Base-by-base conservation (phyloP, 129 eudicot species). In the Arctium minus region DNA sequence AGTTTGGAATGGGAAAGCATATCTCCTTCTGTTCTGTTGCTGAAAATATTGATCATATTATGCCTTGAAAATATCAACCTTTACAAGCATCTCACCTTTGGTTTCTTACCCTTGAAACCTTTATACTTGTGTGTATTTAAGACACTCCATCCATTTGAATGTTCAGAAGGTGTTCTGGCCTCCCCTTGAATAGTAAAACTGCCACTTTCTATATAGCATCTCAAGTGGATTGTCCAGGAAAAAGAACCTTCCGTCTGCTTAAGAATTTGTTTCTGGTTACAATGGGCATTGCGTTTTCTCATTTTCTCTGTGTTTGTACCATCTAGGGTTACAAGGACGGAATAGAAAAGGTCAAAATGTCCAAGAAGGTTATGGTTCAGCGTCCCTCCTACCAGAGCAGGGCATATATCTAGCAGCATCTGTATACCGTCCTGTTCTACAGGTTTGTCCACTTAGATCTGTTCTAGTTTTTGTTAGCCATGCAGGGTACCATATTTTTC, bases 381-480 rank as follows among this genome's bases (percentile, higher is more conserved):
- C 98, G 56, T 85, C 98, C 30, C 88, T 96, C 37, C 82, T 96
- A 82, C 98, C 98, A 73, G 99, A 96, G 90, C 98, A 96, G 88
- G 98, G 99, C 46, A 90, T 96, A 64, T 96, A 96, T 85, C 89
- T 96, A 75, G 99, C 97, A 79, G 99, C 99, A 85, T 92, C 99
- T 80, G 94, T 96, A 38, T 96, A 96, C 84, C 90, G 98, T 81
- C 99, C 99, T 65, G 94, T 96, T 84, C 85, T 91, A 56, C 99
- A 92, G 99, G 99, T 95, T 87, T 81, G 79, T 27, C 32, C 76
- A 30, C 68, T 75, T 50, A 15, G 62, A 80, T 70, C 64, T 38
- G 53, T 72, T 74, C 13, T 4, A 30, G 7, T 18, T 76, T 72
- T 37, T 53, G 78, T 39, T 76, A 35, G 74, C 46, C 50, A 50